Conservation (phyloP, 345 rosid species). For the Tarenaya hassleriana region DNA sequence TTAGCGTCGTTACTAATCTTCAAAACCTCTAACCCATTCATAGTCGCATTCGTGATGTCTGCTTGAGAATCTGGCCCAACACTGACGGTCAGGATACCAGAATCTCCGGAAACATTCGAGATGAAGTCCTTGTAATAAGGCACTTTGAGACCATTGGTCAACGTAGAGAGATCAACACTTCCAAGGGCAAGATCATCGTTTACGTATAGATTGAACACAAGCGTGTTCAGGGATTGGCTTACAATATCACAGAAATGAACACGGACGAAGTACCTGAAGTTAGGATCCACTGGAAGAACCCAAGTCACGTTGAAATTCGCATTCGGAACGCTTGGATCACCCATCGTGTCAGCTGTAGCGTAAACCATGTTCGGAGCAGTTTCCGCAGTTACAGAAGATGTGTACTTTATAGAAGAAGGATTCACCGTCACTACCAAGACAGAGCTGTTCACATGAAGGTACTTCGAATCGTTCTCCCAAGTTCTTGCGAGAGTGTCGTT, state of each 20-base stretch:
- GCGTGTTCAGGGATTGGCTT: slow-evolving; percentile 61
- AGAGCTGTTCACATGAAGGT: slow-evolving; percentile 83
- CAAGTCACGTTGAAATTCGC: slow-evolving; percentile 84
- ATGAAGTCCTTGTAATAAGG: slow-evolving; percentile 81
- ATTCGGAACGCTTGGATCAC: slow-evolving; percentile 59
- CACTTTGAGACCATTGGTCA: slow-evolving; percentile 39
- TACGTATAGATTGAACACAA: slow-evolving; percentile 75
- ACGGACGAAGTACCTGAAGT: slow-evolving; percentile 75
- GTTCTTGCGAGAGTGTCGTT: slow-evolving; percentile 88
- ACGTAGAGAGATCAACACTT: slow-evolving; percentile 69
- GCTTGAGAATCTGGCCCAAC: slow-evolving; percentile 74
- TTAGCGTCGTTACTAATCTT: slow-evolving; percentile 72
- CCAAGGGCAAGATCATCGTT: slow-evolving; percentile 62
- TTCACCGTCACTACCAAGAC: slow-evolving; percentile 55
- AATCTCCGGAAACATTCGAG: slow-evolving; percentile 53
- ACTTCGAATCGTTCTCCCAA: slow-evolving; percentile 81
- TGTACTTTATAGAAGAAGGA: slow-evolving; percentile 62
- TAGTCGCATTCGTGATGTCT: slow-evolving; percentile 50
- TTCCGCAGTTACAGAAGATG: slow-evolving; percentile 38
- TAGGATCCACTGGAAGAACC: slow-evolving; percentile 64
- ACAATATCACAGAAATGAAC: slow-evolving; percentile 83
- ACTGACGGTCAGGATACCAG: slow-evolving; percentile 58
- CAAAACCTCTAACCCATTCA: slow-evolving; percentile 90
- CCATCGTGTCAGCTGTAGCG: slow-evolving; percentile 84
- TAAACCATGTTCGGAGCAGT: slow-evolving; percentile 72